Base-by-base conservation (phyloP, 1,139 yeast species). In the Pichia sp. region DNA sequence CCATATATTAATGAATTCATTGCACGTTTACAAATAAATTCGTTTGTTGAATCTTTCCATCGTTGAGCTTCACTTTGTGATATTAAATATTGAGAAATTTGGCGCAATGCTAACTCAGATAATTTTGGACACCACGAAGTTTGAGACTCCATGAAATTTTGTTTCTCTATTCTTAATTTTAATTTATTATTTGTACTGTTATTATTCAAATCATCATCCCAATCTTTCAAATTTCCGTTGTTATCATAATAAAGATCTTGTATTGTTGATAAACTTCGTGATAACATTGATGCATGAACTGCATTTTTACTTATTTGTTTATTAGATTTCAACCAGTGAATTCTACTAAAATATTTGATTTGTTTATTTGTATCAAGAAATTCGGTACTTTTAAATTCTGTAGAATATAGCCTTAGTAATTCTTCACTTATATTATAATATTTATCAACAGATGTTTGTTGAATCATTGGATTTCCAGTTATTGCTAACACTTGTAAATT, bases 401-500 rank as follows among this genome's bases (percentile, higher is more conserved):
- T 18, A 14, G 45, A 30, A 19, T 37, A 46, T 10, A 48, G 18
- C 24, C 24, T 23, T 16, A 48, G 19, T 26, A 47, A 28, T 14
- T 44, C 40, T 7, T 14, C 19, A 23, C 48, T 47, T 4, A 55
- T 42, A 20, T 28, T 31, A 24, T 8, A 40, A 13, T 10, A 36
- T 37, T 35, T 31, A 35, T 40, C 43, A 13, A 48, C 44, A 2
- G 40, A 25, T 3, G 37, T 27, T 10, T 22, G 33, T 22, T 37
- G 31, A 16, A 49, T 45, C 47, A 57, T 51, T 22, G 57, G 48
- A 13, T 69, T 67, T 43, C 76, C 76, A 2, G 80, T 79, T 3
- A 71, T 66, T 2, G 78, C 62, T n/a, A 80, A 58, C 2, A 70
- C 66, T 15, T 63, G 60, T 32, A 80, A 59, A 3, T 62, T 56